A percentile compares a stretch with the other conserved stretches of the same genome.
Conservation (phyloP, 2,329 filamentous ascomycete genomes). For the Hypoxylon sp. region DNA sequence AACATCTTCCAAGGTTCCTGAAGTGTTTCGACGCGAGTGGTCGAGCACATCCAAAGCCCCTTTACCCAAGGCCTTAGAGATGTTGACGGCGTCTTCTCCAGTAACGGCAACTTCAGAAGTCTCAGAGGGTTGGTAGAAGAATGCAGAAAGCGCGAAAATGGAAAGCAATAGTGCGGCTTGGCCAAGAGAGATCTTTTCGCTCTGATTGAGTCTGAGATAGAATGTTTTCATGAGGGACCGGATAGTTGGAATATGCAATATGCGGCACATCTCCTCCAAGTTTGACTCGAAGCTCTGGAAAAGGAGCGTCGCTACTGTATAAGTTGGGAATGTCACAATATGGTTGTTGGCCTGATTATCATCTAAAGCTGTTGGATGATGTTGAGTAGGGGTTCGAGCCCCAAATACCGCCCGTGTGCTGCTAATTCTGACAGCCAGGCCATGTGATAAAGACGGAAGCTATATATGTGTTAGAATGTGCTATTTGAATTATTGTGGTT, state of each 20-base stretch:
- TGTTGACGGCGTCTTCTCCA: slow-evolving; percentile 40
- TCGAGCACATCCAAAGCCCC: slow-evolving; percentile 45
- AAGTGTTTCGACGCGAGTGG: slow-evolving; percentile 38
- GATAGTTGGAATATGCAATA: slow-evolving; percentile 47
- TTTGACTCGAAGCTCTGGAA: slow-evolving; percentile 46
- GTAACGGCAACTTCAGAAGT: slow-evolving; percentile 40
- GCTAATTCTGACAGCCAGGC: slow-evolving; percentile 37
- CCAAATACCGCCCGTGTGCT: slow-evolving; percentile 35
- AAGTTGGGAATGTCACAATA: slow-evolving; percentile 40
- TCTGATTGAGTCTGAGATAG: slow-evolving; percentile 45
- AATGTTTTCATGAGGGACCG: slow-evolving; percentile 45
- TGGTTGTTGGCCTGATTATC: slow-evolving; percentile 8
- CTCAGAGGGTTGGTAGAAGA: slow-evolving; percentile 45
- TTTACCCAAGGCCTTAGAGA: slow-evolving; percentile 29
- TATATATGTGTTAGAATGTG: slow-evolving; percentile 11
- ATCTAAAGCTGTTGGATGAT: background rate
- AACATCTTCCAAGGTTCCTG: slow-evolving; percentile 43
- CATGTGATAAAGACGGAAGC: slow-evolving; percentile 43
- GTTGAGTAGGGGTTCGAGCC: slow-evolving; percentile 7
- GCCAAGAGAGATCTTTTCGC: slow-evolving; percentile 39
- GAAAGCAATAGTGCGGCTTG: slow-evolving; percentile 51
- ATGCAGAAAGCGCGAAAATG: slow-evolving; percentile 47
- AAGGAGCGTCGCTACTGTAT: slow-evolving; percentile 41
- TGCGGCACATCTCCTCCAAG: slow-evolving; percentile 45
- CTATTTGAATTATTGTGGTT: background rate